Percentiles rank a stretch among this genome's conserved stretches.
These are phyloP conservation scores for Tricholoma furcatifolium DNA, from an alignment of 768 basidiomycete genomes.

Conservation along the genomic window DNA sequence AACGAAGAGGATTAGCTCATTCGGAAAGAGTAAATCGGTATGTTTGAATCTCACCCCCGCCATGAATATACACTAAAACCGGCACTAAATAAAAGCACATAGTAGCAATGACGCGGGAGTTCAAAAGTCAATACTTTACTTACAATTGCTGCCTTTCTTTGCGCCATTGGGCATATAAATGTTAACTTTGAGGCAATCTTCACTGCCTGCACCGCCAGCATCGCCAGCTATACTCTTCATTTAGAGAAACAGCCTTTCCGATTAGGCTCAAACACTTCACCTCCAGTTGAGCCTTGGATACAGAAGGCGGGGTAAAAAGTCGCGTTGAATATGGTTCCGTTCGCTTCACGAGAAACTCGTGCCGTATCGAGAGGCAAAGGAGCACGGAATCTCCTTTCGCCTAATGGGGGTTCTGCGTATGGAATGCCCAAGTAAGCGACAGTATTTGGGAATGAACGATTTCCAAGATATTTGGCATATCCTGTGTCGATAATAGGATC, in stretches of 20 bases:
- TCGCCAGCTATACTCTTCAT: conserved; percentile 39
- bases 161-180: conserved; percentile 55
- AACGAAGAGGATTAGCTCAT: neutral
- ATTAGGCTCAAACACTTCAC: conserved; percentile 23
- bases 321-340: conserved; percentile 46
- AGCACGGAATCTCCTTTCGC: conserved; percentile 49
- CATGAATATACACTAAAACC: conserved; percentile 49
- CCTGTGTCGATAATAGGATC: conserved; percentile 48
- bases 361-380: conserved; percentile 51
- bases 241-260: neutral
- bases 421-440: conserved; percentile 60
- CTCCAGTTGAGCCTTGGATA: conserved; percentile 53
- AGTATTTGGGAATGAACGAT: conserved; percentile 47
- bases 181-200: conserved; percentile 69
- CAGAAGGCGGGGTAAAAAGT: conserved; percentile 56
- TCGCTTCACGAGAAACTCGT: conserved; percentile 34
- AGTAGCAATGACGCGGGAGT: neutral
- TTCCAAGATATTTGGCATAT: conserved; percentile 58
- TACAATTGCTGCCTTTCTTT: conserved; percentile 45
- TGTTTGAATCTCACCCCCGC: conserved; percentile 34
- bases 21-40: neutral
- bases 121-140: conserved; percentile 17
- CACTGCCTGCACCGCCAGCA: conserved; percentile 61
- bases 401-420: conserved; percentile 58
- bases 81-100: conserved; percentile 30